Evolutionary conservation across 2,329 filamentous ascomycete species (phyloP).

Genomic region (Tolypocladium pustulatum): DNA sequence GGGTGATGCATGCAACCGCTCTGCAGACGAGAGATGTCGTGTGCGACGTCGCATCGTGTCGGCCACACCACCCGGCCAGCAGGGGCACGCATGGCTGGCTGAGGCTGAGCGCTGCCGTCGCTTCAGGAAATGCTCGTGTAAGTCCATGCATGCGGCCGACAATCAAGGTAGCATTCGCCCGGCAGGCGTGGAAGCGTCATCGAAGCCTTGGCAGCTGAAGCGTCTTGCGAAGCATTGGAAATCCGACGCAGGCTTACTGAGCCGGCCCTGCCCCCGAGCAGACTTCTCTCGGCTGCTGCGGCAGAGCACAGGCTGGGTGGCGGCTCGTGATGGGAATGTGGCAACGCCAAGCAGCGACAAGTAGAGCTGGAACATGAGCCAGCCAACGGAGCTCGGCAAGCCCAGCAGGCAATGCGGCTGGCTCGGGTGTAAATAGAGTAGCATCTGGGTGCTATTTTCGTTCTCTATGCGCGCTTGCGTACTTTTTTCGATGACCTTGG

Average conservation of each 20-base stretch:
- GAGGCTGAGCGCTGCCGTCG: background rate
- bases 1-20: background rate
- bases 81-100: background rate
- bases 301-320: background rate
- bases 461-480: no score
- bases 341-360: background rate
- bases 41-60: constrained; percentile 1
- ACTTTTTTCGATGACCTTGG: no score
- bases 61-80: background rate
- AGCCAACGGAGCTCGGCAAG: background rate
- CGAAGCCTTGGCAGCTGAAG: constrained; percentile 3
- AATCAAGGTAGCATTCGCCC: background rate
- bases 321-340: background rate
- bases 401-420: background rate
- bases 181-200: background rate
- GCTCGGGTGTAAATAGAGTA: background rate
- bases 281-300: background rate
- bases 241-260: background rate
- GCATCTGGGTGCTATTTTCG: no score
- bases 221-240: background rate
- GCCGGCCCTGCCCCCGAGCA: background rate
- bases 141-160: background rate
- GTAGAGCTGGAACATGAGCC: background rate
- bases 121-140: background rate
- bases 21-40: background rate